These are phyloP conservation scores for Phialophora verrucosa DNA, from an alignment of 2,329 filamentous ascomycete genomes.

Conservation along the genomic window DNA sequence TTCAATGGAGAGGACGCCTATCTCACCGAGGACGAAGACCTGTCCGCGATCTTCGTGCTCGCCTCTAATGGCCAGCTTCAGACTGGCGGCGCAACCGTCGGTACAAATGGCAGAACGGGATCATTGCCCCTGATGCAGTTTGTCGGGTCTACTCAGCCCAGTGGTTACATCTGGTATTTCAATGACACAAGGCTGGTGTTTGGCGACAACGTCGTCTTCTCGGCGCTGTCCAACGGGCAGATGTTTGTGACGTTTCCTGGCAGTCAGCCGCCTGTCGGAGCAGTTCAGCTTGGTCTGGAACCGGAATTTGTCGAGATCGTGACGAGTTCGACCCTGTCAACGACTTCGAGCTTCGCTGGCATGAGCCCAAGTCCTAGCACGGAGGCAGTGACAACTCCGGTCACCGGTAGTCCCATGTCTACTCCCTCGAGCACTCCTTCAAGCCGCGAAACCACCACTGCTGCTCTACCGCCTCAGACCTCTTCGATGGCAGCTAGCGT, in stretches of 20 bases:
- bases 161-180: conserved; percentile 23
- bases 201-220: conserved; percentile 23
- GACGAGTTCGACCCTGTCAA: conserved; percentile 3
- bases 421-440: background rate
- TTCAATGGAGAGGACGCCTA: conserved; percentile 19
- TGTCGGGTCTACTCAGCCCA: background rate
- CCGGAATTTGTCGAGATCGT: conserved; percentile 16
- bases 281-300: conserved; percentile 16
- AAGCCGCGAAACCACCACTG: background rate
- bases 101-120: conserved; percentile 14
- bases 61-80: conserved; percentile 19
- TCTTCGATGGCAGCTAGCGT: background rate
- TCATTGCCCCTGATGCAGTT: conserved; percentile 21
- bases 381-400: background rate
- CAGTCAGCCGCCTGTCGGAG: conserved; percentile 17
- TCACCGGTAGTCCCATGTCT: background rate
- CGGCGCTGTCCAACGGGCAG: conserved; percentile 10
- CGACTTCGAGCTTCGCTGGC: background rate
- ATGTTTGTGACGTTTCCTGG: conserved; percentile 22
- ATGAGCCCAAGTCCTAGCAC: background rate
- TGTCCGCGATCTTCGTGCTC: conserved; percentile 25
- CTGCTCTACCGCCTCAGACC: background rate
- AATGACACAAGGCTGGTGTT: conserved; percentile 22
- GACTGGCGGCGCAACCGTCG: conserved; percentile 8
- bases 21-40: conserved; percentile 8